These are phyloP conservation scores for Stentor roeselii DNA, from an alignment of 73 alveolate genomes.

Conservation along the genomic window DNA sequence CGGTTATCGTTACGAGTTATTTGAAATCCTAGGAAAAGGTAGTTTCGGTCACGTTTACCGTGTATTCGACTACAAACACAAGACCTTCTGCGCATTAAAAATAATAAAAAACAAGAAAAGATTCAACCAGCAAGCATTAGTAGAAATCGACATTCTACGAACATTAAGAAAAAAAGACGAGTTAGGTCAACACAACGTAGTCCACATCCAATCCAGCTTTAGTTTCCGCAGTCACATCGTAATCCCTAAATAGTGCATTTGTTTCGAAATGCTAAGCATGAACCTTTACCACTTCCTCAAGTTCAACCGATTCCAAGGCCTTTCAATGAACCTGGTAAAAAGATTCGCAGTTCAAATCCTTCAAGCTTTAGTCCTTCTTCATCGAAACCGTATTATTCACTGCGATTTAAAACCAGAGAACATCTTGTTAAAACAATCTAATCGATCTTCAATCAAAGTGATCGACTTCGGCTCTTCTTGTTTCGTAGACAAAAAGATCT, in stretches of 20 bases:
- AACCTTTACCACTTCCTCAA: constrained; percentile 72
- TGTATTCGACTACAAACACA: constrained; percentile 74
- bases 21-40: constrained; percentile 87
- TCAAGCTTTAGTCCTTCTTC: constrained; percentile 58
- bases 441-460: constrained; percentile 65
- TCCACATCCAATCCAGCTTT: constrained; percentile 64
- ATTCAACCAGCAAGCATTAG: constrained; percentile 69
- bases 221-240: constrained; percentile 70
- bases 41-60: constrained; percentile 83
- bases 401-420: constrained; percentile 95
- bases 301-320: constrained; percentile 62
- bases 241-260: constrained; percentile 45
- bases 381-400: constrained; percentile 67
- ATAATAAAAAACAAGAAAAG: constrained; percentile 69
- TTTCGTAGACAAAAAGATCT: constrained; percentile 55
- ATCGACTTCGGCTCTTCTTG: constrained; percentile 91
- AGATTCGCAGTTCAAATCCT: constrained; percentile 70
- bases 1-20: constrained; percentile 75
- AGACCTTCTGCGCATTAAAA: constrained; percentile 75
- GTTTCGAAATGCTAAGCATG: constrained; percentile 69
- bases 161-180: constrained; percentile 46
- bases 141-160: constrained; percentile 67
- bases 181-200: constrained; percentile 33
- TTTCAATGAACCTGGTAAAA: constrained; percentile 43
- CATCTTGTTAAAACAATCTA: constrained; percentile 60